phyloP scores from a whole-genome alignment of 306 rosid species.

The apple (Malus domestica) region ASM211411v1 NC_041804.1:1919501-1920000 shows the following conservation, averaged over 20 bases:
- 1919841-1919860: conserved; percentile 62
- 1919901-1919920: conserved; percentile 34
- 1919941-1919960: not conserved
- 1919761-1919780: conserved; percentile 72
- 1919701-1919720: conserved; percentile 49
- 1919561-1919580: conserved; percentile 57
- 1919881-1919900: conserved; percentile 45
- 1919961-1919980: conserved; percentile 54
- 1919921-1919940: conserved; percentile 39
- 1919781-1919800: conserved; percentile 64
- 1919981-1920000: conserved; percentile 59
- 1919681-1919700: conserved; percentile 67
- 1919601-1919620: conserved; percentile 50
- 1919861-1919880: conserved; percentile 34
- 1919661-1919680: conserved; percentile 80
- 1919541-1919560: conserved; percentile 39
- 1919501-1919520: conserved; percentile 62
- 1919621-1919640: conserved; percentile 37
- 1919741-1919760: conserved; percentile 30
- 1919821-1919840: conserved; percentile 48
- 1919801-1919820: conserved; percentile 55
- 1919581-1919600: conserved; percentile 55
- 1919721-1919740: conserved; percentile 20
- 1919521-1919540: conserved; percentile 85
- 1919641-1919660: conserved; percentile 59